Conservation (phyloP, 2,329 filamentous ascomycete genomes). For the Calonectria pseudoreteaudii region DNA sequence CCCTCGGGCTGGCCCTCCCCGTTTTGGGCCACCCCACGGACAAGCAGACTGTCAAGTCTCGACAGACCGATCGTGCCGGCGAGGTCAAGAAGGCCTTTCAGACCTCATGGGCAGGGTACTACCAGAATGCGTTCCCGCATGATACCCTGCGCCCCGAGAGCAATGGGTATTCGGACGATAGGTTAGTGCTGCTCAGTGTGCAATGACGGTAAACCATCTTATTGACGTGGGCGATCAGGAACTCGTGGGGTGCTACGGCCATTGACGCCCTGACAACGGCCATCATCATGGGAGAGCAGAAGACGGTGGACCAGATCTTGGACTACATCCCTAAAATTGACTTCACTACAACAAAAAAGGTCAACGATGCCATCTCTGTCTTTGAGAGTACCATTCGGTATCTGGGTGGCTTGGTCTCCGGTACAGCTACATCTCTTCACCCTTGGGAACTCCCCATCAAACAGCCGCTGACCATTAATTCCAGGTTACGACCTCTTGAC, state of each 20-base stretch:
- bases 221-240: slow-evolving; percentile 59
- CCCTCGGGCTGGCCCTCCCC: slow-evolving; percentile 12
- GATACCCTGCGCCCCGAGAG: slow-evolving; percentile 79
- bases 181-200: slow-evolving; percentile 59
- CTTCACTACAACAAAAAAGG: slow-evolving; percentile 68
- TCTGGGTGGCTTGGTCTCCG: slow-evolving; percentile 82
- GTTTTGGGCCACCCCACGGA: neutral
- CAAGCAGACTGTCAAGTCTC: neutral
- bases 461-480: neutral
- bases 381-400: slow-evolving; percentile 96
- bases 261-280: slow-evolving; percentile 86
- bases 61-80: slow-evolving; percentile 60
- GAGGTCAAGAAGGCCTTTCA: slow-evolving; percentile 77
- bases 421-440: slow-evolving; percentile 50
- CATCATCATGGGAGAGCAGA: slow-evolving; percentile 77
- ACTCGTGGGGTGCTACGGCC: slow-evolving; percentile 86
- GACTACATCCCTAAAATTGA: slow-evolving; percentile 77
- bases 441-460: too few species aligned
- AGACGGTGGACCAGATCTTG: slow-evolving; percentile 78
- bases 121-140: slow-evolving; percentile 79
- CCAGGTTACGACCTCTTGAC: slow-evolving; percentile 77
- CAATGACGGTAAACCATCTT: slow-evolving; percentile 70
- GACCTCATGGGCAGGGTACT: slow-evolving; percentile 79
- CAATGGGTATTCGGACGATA: slow-evolving; percentile 74
- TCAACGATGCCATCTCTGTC: slow-evolving; percentile 71